Evolutionary conservation across 495 filamentous ascomycete genomes (phyloP), one percentile per base, ranked within the genome.

Genomic region (Hypoxylon rickii): DNA sequence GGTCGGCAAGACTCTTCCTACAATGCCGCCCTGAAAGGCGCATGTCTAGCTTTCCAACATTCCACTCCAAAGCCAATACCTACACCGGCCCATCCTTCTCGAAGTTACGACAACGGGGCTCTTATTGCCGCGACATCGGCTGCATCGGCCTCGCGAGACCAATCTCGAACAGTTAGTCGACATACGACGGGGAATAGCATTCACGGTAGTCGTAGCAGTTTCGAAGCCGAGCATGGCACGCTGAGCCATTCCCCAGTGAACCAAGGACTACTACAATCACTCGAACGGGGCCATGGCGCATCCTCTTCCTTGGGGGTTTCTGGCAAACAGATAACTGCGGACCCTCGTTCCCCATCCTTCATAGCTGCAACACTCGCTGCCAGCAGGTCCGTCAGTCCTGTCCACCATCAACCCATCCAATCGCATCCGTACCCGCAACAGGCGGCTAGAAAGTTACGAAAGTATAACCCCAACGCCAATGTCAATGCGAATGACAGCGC

Each of bases 331-430:
- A n/a, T 32, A 36, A 40, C 8, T 7, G 21, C 43, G 39, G 68
- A 61, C 51, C 67, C 51, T 16, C 70, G 66, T 29, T 82, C 79
- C 13, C 71, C 78, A 3, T 82, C 79, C 7, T 75, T 78, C 39
- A 79, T 83, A 55, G 82, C 82, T 7, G 81, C 82, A 3, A 80
- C 75, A 5, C 68, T 82, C 17, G 82, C 81, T 11, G 79, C 75
- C n/a, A 81, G 79, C 52, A 73, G 80, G 62, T 77, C 76, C 3
- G 67, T 65, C 4, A 73, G 73, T 40, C 71, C 75, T 0, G 73
- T 55, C 46, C 71, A 72, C n/a, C 68, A 71, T 21, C 43, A 55
- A 6, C 58, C 67, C n/a, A 42, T 54, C 16, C 58, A 68, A 21
- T 50, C 47, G 6, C 40, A 61, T 15, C 15, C 29, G 3, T 26